Evolutionary conservation across 257 asterid species (phyloP).

Genomic region (Schizonepeta tenuifolia): DNA sequence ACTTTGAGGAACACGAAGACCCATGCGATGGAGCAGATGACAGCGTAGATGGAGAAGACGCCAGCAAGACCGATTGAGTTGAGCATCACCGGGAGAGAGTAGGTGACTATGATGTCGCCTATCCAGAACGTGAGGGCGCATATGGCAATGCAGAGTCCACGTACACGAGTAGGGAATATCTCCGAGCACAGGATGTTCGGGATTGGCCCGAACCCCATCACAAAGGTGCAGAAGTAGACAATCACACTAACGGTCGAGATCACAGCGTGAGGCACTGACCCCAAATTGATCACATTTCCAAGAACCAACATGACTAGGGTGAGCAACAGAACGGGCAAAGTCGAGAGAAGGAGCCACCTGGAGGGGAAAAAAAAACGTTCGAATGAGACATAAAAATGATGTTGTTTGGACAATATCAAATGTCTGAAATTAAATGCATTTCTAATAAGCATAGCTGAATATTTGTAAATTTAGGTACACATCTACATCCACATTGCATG

Average conservation of each 20-base stretch:
- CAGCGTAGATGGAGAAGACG: conserved; percentile 75
- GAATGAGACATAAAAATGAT: not conserved
- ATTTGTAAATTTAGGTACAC: not conserved
- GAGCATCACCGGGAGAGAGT: conserved; percentile 76
- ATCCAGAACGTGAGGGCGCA: conserved; percentile 92
- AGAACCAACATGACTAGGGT: conserved; percentile 70
- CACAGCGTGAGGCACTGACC: conserved; percentile 58
- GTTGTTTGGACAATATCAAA: not conserved
- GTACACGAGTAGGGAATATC: conserved; percentile 92
- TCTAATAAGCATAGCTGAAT: no score
- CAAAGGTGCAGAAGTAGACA: conserved; percentile 87
- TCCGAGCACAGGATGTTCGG: conserved; percentile 98
- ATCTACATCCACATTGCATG: not conserved
- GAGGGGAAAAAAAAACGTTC: not conserved
- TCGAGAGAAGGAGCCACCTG: conserved; percentile 84
- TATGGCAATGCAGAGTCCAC: conserved; percentile 94
- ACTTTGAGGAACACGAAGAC: conserved; percentile 74
- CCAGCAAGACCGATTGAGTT: conserved; percentile 74
- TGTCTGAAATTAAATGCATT: not conserved
- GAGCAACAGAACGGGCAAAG: conserved; percentile 68
- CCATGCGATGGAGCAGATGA: conserved; percentile 71
- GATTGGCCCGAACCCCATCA: conserved; percentile 92
- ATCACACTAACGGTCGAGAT: conserved; percentile 81
- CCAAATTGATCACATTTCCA: conserved; percentile 65
- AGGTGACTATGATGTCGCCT: conserved; percentile 82